Percentiles rank a stretch among this genome's conserved stretches.
These are phyloP conservation scores for Coccomyxa sp. DNA, from an alignment of 139 green algal species.

Conservation along the genomic window DNA sequence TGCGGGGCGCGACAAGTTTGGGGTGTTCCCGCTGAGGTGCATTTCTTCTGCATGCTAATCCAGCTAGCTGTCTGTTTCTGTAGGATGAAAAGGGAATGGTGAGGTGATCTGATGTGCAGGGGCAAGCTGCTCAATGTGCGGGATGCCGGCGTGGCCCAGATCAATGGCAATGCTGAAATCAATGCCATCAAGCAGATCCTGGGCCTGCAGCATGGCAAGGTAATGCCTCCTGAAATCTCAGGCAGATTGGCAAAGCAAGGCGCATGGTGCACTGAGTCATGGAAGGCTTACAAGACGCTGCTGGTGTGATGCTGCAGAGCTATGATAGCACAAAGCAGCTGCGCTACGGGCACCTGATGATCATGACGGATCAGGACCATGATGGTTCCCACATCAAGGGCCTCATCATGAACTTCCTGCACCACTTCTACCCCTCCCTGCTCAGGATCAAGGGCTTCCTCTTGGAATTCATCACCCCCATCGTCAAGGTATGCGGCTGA, in stretches of 20 bases:
- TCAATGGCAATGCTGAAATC: constrained; percentile 96
- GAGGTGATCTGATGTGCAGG: constrained; percentile 24
- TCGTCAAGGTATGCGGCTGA: constrained; percentile 81
- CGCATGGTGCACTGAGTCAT: no score
- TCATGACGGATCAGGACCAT: constrained; percentile 99
- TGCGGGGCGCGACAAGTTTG: constrained; percentile 92
- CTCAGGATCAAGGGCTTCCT: constrained; percentile 92
- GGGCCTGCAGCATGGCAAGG: constrained; percentile 93
- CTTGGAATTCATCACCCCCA: constrained; percentile 99
- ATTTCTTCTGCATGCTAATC: background rate
- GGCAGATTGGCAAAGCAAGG: no score
- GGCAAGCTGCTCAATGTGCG: constrained; percentile 99
- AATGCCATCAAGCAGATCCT: constrained; percentile 99
- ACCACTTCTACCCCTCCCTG: constrained; percentile 95
- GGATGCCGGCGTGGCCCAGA: constrained; percentile 83
- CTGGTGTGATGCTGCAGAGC: constrained; percentile 33
- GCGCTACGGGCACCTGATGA: constrained; percentile 99
- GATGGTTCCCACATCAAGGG: constrained; percentile 99
- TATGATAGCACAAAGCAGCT: constrained; percentile 90
- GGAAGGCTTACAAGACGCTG: no score
- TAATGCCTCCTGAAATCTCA: constrained; percentile 12
- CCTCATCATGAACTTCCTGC: constrained; percentile 99
- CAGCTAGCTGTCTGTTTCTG: background rate
- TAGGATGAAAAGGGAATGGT: background rate
- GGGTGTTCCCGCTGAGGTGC: constrained; percentile 94